Percentiles rank a stretch among this genome's conserved stretches.
These are phyloP conservation scores for Suhomyces canberraensis DNA, from an alignment of 805 yeast species.

Conservation along the genomic window DNA sequence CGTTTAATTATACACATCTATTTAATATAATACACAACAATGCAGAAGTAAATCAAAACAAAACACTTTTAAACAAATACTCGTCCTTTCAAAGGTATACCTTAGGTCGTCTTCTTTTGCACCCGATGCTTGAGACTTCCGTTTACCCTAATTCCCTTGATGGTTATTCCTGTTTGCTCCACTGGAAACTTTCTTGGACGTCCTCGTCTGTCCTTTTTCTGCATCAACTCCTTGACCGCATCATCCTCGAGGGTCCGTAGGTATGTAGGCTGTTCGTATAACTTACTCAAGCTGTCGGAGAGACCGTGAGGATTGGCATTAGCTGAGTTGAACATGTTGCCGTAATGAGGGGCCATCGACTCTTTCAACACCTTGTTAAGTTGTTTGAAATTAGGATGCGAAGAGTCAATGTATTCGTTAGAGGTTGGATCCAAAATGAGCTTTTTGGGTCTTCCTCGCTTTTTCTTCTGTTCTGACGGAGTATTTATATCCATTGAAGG, in stretches of 20 bases:
- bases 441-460: constrained; percentile 42
- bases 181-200: constrained; percentile 50
- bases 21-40: too few relatives aligned
- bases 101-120: constrained; percentile 6
- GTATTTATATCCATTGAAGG: too few relatives aligned
- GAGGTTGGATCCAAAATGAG: constrained; percentile 41
- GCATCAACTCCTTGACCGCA: constrained; percentile 32
- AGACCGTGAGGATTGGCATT: constrained; percentile 3
- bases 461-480: constrained; percentile 26
- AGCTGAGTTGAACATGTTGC: constrained; percentile 3
- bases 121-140: constrained; percentile 20
- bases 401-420: constrained; percentile 37
- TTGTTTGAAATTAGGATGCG: constrained; percentile 41
- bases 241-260: constrained; percentile 28
- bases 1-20: too few relatives aligned
- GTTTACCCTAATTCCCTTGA: constrained; percentile 40
- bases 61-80: too few relatives aligned
- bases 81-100: too few relatives aligned
- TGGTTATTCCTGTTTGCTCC: constrained; percentile 44
- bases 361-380: constrained; percentile 29
- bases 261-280: constrained; percentile 28
- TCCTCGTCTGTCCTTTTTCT: constrained; percentile 45
- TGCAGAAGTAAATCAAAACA: too few relatives aligned
- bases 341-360: constrained; percentile 2
- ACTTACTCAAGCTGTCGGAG: constrained; percentile 12